Evolutionary conservation across 164 flowering plant species (phyloP).

Genomic region (Nelumbo lutea): DNA sequence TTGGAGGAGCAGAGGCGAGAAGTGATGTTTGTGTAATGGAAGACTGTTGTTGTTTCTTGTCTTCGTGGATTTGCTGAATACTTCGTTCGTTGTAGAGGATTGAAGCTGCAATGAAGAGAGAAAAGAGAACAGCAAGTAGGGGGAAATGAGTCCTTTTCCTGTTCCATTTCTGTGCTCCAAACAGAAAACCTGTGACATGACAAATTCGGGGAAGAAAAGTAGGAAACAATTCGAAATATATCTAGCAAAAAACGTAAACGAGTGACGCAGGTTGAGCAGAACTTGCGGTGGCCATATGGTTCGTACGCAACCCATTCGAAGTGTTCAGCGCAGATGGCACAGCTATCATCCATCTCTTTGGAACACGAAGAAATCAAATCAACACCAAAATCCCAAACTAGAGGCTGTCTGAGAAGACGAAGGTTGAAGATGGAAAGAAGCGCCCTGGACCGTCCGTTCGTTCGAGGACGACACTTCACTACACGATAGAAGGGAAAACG

Average conservation of each 20-base stretch:
- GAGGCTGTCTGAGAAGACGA: too few relatives aligned
- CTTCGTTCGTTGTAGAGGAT: slow-evolving; percentile 46
- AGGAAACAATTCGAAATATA: too few relatives aligned
- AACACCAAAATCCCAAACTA: background rate
- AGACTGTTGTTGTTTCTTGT: slow-evolving; percentile 18
- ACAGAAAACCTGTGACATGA: background rate
- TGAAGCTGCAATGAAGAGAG: slow-evolving; percentile 32
- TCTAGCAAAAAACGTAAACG: slow-evolving; percentile 59
- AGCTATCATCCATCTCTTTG: slow-evolving; percentile 71
- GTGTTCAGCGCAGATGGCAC: slow-evolving; percentile 89
- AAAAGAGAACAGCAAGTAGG: slow-evolving; percentile 31
- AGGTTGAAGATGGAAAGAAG: too few relatives aligned
- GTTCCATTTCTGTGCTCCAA: slow-evolving; percentile 39
- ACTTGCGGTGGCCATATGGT: slow-evolving; percentile 78
- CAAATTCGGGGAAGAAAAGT: too few relatives aligned
- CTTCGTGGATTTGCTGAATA: slow-evolving; percentile 38
- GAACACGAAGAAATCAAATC: background rate
- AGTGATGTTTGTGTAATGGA: slow-evolving; percentile 14
- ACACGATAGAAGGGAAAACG: too few relatives aligned
- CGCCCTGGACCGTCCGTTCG: too few relatives aligned
- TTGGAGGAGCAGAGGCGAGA: slow-evolving; percentile 15
- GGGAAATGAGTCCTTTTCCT: slow-evolving; percentile 37
- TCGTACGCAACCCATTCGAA: slow-evolving; percentile 96
- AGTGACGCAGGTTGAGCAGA: slow-evolving; percentile 93
- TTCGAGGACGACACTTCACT: too few relatives aligned